Conservation (phyloP, 208 protist species). For the Trypanosoma mega region DNA sequence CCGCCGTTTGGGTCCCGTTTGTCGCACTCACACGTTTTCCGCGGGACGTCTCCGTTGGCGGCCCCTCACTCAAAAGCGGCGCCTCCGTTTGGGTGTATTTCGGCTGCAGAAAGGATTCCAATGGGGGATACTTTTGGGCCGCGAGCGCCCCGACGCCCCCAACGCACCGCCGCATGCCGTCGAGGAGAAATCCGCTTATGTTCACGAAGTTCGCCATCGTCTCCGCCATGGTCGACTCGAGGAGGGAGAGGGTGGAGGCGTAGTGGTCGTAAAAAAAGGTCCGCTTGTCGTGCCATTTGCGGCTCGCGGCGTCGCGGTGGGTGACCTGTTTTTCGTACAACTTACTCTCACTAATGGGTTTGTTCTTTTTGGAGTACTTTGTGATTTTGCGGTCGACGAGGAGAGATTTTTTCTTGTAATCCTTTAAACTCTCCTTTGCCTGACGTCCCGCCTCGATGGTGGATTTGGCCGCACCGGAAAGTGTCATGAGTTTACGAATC, state of each 20-base stretch:
- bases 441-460: neutral
- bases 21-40: too few species aligned
- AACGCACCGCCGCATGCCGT: too few species aligned
- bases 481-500: neutral
- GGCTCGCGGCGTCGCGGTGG: constrained; percentile 15
- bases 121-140: too few species aligned
- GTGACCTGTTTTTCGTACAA: constrained; percentile 12
- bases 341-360: constrained; percentile 14
- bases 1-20: too few species aligned
- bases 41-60: too few species aligned
- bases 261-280: constrained; percentile 28
- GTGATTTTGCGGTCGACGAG: neutral
- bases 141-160: too few species aligned
- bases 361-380: constrained; percentile 20
- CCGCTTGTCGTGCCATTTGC: constrained; percentile 2
- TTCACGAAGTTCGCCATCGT: constrained; percentile 33
- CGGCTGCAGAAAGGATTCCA: too few species aligned
- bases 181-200: too few species aligned
- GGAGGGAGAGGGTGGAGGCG: constrained; percentile 11
- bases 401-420: neutral
- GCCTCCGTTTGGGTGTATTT: too few species aligned
- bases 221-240: constrained; percentile 17
- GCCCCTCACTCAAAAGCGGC: too few species aligned
- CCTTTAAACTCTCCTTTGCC: neutral
- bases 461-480: neutral